Evolutionary conservation across 176 grass and related monocot genomes (phyloP).

Genomic region (bread wheat (Triticum aestivum)): IWGSC_CS_RefSeq_v2.1 NC_057799.1:629043828-629044327

Average conservation of each 20-base stretch:
- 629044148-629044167: background rate
- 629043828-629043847: background rate
- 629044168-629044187: background rate
- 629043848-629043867: background rate
- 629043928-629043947: background rate
- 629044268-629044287: background rate
- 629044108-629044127: background rate
- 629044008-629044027: too few relatives aligned
- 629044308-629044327: background rate
- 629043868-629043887: background rate
- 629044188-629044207: background rate
- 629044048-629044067: background rate
- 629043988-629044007: background rate
- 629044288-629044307: background rate
- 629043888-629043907: background rate
- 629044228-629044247: background rate
- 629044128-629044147: background rate
- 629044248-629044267: background rate
- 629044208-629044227: background rate
- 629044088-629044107: background rate
- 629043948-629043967: background rate
- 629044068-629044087: background rate
- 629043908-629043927: background rate
- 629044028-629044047: background rate
- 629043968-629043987: background rate